phyloP scores from a whole-genome alignment of 768 basidiomycete species.

The Russula vinacea region DNA sequence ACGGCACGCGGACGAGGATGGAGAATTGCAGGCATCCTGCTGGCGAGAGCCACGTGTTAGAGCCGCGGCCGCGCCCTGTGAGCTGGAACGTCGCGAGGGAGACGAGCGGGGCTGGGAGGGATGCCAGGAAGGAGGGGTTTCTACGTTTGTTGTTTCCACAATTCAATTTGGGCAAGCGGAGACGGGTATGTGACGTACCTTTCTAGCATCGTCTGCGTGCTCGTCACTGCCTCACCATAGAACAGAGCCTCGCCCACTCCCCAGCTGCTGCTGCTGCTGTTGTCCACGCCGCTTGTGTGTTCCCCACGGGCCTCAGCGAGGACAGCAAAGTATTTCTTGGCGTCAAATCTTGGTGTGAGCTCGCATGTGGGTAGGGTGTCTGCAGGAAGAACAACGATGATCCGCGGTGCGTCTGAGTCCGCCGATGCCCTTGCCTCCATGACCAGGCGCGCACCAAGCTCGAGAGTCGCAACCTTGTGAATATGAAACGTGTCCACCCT shows the following conservation, averaged over 20 bases:
- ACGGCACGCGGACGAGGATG: constrained; percentile 58
- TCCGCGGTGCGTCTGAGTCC: constrained; percentile 35
- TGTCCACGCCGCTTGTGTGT: constrained; percentile 30
- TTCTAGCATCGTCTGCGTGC: constrained; percentile 93
- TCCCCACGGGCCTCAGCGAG: constrained; percentile 41
- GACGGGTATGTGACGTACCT: constrained; percentile 52
- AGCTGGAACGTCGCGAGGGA: constrained; percentile 88
- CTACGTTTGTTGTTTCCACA: constrained; percentile 40
- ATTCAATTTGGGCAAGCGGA: neutral
- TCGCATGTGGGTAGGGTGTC: constrained; percentile 48
- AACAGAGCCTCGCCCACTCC: constrained; percentile 74
- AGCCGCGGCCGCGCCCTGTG: constrained; percentile 82
- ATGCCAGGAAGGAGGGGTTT: constrained; percentile 67
- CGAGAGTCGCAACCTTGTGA: constrained; percentile 37
- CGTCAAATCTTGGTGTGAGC: constrained; percentile 72
- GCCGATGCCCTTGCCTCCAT: constrained; percentile 38
- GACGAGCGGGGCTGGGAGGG: constrained; percentile 70
- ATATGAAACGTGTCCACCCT: constrained; percentile 69
- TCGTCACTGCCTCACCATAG: constrained; percentile 88
- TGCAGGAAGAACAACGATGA: constrained; percentile 49
- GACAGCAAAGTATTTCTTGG: constrained; percentile 55
- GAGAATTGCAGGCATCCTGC: constrained; percentile 86
- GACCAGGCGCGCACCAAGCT: constrained; percentile 37
- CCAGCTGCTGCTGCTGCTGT: constrained; percentile 35
- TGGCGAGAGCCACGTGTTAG: constrained; percentile 91